Conservation (phyloP, 345 rosid genomes). For the Eutrema japonicum region DNA sequence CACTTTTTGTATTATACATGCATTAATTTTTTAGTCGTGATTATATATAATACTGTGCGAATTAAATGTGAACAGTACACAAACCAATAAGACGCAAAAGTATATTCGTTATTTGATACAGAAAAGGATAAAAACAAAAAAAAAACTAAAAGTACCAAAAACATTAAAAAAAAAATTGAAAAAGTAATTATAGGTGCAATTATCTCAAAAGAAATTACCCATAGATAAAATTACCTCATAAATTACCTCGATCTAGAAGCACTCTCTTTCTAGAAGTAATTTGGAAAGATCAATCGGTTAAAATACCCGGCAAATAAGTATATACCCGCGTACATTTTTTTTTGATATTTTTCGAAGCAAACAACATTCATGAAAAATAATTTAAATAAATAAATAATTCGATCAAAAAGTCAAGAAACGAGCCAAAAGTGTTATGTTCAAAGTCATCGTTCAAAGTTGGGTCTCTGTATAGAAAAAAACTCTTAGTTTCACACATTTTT, state of each 20-base stretch:
- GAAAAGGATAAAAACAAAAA: too few species aligned
- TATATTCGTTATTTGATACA: too few species aligned
- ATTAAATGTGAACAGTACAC: too few species aligned
- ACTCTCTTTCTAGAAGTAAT: constrained; percentile 29
- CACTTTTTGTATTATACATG: too few species aligned
- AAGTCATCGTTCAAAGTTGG: constrained; percentile 48
- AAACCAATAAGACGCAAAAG: too few species aligned
- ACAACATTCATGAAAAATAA: constrained; percentile 8
- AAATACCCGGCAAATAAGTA: background rate
- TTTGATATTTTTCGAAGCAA: constrained; percentile 33
- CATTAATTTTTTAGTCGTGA: too few species aligned
- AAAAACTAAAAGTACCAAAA: too few species aligned
- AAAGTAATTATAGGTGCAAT: too few species aligned
- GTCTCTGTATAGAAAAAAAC: constrained; percentile 15
- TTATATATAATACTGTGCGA: too few species aligned
- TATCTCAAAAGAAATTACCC: too few species aligned
- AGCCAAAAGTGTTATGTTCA: constrained; percentile 36
- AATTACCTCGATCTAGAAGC: background rate
- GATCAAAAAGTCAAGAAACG: constrained; percentile 33
- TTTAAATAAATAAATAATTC: background rate
- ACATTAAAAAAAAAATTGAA: too few species aligned
- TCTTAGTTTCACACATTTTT: constrained; percentile 33
- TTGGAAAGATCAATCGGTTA: constrained; percentile 8
- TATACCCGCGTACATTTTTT: constrained; percentile 16
- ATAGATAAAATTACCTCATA: too few species aligned